These are phyloP conservation scores for Jackrogersella minutella DNA, from an alignment of 495 filamentous ascomycete species.

Conservation along the genomic window DNA sequence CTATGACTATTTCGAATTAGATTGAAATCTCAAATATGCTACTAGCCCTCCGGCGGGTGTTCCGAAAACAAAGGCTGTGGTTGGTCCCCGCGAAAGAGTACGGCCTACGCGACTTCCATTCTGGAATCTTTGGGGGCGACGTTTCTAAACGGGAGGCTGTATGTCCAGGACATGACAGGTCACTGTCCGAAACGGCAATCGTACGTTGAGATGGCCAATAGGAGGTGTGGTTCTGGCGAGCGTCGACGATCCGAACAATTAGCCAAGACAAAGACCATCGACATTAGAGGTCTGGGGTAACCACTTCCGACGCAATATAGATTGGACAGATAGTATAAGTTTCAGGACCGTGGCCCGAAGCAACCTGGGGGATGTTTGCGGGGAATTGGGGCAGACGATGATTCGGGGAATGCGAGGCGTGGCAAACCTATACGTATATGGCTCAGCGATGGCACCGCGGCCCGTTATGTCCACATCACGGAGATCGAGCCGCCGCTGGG, in stretches of 20 bases:
- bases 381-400: conserved; percentile 31
- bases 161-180: conserved; percentile 15
- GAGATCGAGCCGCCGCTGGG: conserved; percentile 42
- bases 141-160: conserved; percentile 9
- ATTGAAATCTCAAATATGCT: conserved; percentile 36
- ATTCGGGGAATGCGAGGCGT: conserved; percentile 29
- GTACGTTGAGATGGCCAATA: conserved; percentile 22
- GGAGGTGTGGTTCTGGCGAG: background rate
- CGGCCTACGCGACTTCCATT: conserved; percentile 21
- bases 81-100: conserved; percentile 17
- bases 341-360: conserved; percentile 40
- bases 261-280: conserved; percentile 29
- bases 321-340: conserved; percentile 38
- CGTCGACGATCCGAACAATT: conserved; percentile 29
- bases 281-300: conserved; percentile 14
- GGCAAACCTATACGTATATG: conserved; percentile 25
- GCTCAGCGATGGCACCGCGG: conserved; percentile 39
- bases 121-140: conserved; percentile 26
- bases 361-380: conserved; percentile 43
- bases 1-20: conserved; percentile 38
- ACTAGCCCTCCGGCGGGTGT: conserved; percentile 38
- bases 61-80: conserved; percentile 21
- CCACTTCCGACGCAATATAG: conserved; percentile 37
- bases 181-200: conserved; percentile 30
- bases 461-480: conserved; percentile 44